Percentiles rank a stretch among this genome's conserved stretches.
Evolutionary conservation across 78 protist genomes (phyloP).

Genomic region (Dictyostelium citrinum): DNA sequence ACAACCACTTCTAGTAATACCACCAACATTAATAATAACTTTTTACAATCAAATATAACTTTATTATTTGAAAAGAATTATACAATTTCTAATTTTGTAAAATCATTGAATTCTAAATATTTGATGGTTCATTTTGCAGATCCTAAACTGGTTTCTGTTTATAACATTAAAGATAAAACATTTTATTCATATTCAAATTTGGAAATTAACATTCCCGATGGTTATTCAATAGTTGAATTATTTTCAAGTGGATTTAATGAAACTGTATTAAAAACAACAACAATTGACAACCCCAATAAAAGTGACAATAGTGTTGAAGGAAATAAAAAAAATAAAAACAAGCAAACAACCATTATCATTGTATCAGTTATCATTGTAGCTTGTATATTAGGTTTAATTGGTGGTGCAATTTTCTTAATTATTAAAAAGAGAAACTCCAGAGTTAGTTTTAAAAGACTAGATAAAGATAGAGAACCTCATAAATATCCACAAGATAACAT

Average conservation of each 20-base stretch:
- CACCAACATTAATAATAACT: background rate
- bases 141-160: background rate
- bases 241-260: background rate
- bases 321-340: background rate
- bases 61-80: background rate
- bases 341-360: background rate
- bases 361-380: background rate
- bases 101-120: background rate
- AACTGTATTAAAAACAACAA: background rate
- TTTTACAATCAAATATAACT: background rate
- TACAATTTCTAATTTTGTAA: background rate
- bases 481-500: background rate
- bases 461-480: background rate
- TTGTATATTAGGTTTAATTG: background rate
- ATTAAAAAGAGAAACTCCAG: background rate
- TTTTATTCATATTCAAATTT: background rate
- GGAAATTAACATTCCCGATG: background rate
- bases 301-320: background rate
- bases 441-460: background rate
- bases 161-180: background rate
- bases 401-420: background rate
- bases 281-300: background rate
- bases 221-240: background rate
- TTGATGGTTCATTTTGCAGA: background rate
- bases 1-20: no score